phyloP scores from a whole-genome alignment of 768 basidiomycete genomes.

The Boletus huronensis region DNA sequence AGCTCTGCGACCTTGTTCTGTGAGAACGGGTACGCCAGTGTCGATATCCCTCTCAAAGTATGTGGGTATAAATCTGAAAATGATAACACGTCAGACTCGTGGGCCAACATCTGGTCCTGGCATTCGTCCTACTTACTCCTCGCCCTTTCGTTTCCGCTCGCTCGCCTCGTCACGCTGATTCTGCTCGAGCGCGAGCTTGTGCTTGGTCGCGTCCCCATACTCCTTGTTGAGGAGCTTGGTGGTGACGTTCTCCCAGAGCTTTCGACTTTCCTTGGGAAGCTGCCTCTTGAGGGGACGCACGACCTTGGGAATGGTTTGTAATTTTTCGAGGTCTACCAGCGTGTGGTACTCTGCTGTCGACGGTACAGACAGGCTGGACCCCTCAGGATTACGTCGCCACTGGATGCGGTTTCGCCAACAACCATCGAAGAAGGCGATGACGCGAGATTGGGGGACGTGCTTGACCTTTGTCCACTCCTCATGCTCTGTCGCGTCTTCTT shows the following conservation, averaged over 20 bases:
- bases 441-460: constrained; percentile 76
- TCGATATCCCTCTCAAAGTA: constrained; percentile 73
- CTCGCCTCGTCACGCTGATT: constrained; percentile 85
- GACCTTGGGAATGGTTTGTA: constrained; percentile 74
- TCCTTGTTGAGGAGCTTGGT: constrained; percentile 73
- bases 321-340: constrained; percentile 71
- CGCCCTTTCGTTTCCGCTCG: constrained; percentile 77
- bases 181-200: constrained; percentile 93
- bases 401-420: constrained; percentile 81
- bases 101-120: neutral
- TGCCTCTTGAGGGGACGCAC: constrained; percentile 84
- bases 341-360: constrained; percentile 52
- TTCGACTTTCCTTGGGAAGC: constrained; percentile 74
- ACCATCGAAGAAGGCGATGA: constrained; percentile 84
- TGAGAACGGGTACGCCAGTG: constrained; percentile 66
- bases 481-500: constrained; percentile 57
- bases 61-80: constrained; percentile 59
- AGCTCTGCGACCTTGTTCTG: constrained; percentile 63
- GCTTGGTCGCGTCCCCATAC: constrained; percentile 85
- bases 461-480: constrained; percentile 82
- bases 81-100: neutral
- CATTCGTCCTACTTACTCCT: constrained; percentile 55
- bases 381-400: constrained; percentile 62
- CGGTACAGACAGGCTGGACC: constrained; percentile 46
- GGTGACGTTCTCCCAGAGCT: constrained; percentile 86